phyloP scores from a whole-genome alignment of 164 flowering plant genomes.

The Litsea cubeba region DNA sequence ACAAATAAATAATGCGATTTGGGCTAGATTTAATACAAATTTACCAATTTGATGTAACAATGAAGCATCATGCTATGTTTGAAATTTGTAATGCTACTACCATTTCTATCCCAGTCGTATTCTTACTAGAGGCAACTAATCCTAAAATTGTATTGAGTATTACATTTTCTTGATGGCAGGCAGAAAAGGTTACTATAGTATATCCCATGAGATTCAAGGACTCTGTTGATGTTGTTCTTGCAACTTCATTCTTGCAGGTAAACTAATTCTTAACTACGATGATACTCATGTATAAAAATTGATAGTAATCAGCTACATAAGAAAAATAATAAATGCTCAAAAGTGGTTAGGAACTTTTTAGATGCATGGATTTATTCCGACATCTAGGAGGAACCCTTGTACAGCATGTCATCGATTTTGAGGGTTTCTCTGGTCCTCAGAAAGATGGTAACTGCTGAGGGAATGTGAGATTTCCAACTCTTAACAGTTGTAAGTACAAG shows the following conservation, averaged over 20 bases:
- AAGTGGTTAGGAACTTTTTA: neutral
- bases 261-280: neutral
- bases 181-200: slow-evolving; percentile 77
- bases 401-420: too few relatives aligned
- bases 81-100: neutral
- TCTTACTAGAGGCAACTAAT: neutral
- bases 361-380: too few relatives aligned
- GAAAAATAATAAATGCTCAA: neutral
- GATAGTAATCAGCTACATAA: neutral
- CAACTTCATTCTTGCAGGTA: slow-evolving; percentile 96
- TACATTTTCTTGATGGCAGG: slow-evolving; percentile 39
- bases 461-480: too few relatives aligned
- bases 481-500: too few relatives aligned
- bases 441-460: too few relatives aligned
- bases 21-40: neutral
- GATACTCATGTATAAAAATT: neutral
- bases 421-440: too few relatives aligned
- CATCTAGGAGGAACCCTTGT: too few relatives aligned
- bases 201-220: slow-evolving; percentile 96
- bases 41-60: neutral
- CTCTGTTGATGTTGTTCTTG: slow-evolving; percentile 72
- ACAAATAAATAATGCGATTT: neutral
- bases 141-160: neutral
- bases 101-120: neutral
- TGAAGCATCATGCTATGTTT: neutral